Evolutionary conservation across 164 flowering plant species (phyloP), one percentile per base, ranked within the genome.

Genomic region (Vitis rotundifolia): DNA sequence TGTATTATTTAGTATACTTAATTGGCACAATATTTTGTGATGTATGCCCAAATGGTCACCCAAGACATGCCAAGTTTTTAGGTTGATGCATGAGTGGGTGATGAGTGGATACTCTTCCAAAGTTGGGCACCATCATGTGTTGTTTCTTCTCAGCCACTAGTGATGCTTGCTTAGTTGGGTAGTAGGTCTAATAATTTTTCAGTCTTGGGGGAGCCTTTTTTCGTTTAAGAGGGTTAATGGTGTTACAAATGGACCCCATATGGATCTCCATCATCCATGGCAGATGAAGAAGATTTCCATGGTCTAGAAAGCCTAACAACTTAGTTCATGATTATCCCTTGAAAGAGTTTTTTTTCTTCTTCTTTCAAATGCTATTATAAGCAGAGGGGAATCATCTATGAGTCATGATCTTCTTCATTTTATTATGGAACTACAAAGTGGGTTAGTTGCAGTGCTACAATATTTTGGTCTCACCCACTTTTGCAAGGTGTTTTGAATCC

Each of bases 61-160:
- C 18, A 51, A 65, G 51, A 52, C 57, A 49, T 13, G 22, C 60
- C 57, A 49, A 55, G 56, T 11, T 9, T 26, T 13, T 47, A 68
- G 22, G 29, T 50, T 31, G 59, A 26, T 68, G 71, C 72, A 73
- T 73, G 68, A 73, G 58, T 68, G 59, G 57, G 52, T 49, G 59
- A 50, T 57, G 64, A 63, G 53, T 60, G 44, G 61, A 37, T 37
- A 37, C 7, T 37, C 44, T 37, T 18, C n/a, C 31, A 61, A 66
- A 72, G 51, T 72, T 66, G 50, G 49, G 75, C 71, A 67, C 69
- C 62, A 73, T 49, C 61, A 47, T 61, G 16, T 62, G 62, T 62
- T 68, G 0, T 37, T 55, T 58, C 44, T 57, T 52, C 64, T 63
- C 64, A 31, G 4, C 72, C 69, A 68, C 55, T 64, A 57, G 47